Evolutionary conservation across 257 asterid species (phyloP).

Genomic region (Scutellaria barbata): DNA sequence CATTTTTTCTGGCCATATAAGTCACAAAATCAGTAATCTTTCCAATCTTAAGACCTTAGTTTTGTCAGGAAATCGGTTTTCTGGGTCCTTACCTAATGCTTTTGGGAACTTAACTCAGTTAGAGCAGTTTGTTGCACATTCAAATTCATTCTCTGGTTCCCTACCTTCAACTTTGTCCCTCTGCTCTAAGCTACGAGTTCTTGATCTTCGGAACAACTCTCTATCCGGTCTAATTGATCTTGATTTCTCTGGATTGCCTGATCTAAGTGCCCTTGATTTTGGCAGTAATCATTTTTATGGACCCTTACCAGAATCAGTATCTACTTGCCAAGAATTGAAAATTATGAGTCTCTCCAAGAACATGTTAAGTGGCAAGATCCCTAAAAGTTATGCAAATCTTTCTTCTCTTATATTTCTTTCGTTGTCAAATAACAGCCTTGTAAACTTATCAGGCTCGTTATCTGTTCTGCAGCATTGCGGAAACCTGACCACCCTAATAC

Average conservation of each 20-base stretch:
- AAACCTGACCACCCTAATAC: conserved; percentile 75
- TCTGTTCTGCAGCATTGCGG: conserved; percentile 66
- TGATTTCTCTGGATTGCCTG: conserved; percentile 61
- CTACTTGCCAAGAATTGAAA: conserved; percentile 58
- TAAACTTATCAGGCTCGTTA: conserved; percentile 55
- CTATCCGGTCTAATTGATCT: conserved; percentile 67
- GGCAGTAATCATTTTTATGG: conserved; percentile 74
- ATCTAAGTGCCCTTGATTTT: conserved; percentile 66
- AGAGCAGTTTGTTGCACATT: conserved; percentile 66
- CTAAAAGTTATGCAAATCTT: conserved; percentile 66
- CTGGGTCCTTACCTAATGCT: conserved; percentile 77
- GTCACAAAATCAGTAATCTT: conserved; percentile 67
- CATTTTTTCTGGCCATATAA: conserved; percentile 68
- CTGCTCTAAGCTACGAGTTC: conserved; percentile 64
- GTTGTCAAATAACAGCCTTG: conserved; percentile 77
- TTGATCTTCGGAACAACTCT: conserved; percentile 82
- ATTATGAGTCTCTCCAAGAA: conserved; percentile 75
- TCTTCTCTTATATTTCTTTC: conserved; percentile 65
- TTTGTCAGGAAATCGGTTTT: conserved; percentile 57
- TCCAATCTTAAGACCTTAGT: conserved; percentile 61
- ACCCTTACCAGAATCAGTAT: conserved; percentile 68
- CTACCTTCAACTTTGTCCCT: conserved; percentile 66
- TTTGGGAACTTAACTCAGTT: conserved; percentile 69
- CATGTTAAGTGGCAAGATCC: conserved; percentile 58
- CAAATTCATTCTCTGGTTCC: conserved; percentile 74